phyloP scores from a whole-genome alignment of 2,329 filamentous ascomycete species.

The Colletotrichum costaricense region DNA sequence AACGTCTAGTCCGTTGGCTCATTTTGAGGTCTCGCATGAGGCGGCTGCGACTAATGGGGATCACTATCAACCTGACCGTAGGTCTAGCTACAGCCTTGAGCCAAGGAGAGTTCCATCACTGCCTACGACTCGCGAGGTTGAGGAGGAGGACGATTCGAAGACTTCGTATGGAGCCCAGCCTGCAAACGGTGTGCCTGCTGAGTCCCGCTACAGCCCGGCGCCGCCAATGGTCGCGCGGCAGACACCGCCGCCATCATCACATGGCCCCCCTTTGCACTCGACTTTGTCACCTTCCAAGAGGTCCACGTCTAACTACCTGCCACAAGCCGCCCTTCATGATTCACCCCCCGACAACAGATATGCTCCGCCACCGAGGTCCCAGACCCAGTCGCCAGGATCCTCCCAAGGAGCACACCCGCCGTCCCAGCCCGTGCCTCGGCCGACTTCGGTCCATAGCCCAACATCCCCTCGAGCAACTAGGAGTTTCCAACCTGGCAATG shows the following conservation, averaged over 20 bases:
- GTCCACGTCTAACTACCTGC: slow-evolving; percentile 61
- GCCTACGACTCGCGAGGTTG: slow-evolving; percentile 71
- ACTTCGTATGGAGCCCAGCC: slow-evolving; percentile 10
- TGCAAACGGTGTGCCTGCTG: slow-evolving; percentile 39
- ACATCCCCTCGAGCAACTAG: slow-evolving; percentile 48
- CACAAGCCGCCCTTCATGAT: slow-evolving; percentile 45
- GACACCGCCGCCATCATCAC: slow-evolving; percentile 61
- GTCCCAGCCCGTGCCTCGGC: slow-evolving; percentile 60
- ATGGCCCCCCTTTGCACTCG: slow-evolving; percentile 49
- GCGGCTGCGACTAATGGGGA: slow-evolving; percentile 50
- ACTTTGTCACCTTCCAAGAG: slow-evolving; percentile 68
- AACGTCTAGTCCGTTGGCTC: slow-evolving; percentile 74
- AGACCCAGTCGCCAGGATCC: slow-evolving; percentile 71
- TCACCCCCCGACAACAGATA: slow-evolving; percentile 53
- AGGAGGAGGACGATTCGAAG: slow-evolving; percentile 62
- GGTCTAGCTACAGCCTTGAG: slow-evolving; percentile 66
- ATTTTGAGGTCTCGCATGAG: slow-evolving; percentile 64
- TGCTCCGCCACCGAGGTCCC: slow-evolving; percentile 67
- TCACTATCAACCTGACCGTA: slow-evolving; percentile 55
- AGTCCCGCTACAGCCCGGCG: slow-evolving; percentile 53
- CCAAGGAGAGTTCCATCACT: slow-evolving; percentile 67
- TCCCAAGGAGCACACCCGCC: slow-evolving; percentile 53
- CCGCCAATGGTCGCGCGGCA: slow-evolving; percentile 50
- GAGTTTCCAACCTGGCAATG: slow-evolving; percentile 40
- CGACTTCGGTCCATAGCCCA: slow-evolving; percentile 64